Conservation (phyloP, 495 filamentous ascomycete species). For the Durotheca rogersii region DNA sequence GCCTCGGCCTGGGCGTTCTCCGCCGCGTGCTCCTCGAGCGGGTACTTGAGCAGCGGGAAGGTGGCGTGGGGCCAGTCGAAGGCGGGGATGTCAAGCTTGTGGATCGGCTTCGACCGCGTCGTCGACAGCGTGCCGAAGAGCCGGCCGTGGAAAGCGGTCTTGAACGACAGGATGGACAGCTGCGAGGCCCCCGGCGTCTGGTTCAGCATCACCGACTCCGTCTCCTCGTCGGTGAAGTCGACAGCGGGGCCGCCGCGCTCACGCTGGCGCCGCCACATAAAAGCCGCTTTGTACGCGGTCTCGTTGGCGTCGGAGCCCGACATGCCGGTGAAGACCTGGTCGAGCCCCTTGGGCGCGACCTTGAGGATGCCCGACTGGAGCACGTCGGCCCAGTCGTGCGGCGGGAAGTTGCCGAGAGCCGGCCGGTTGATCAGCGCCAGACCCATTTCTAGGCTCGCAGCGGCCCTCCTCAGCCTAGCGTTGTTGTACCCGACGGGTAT, state of each 20-base stretch:
- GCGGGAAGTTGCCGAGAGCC: slow-evolving; percentile 94
- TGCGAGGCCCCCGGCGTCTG: slow-evolving; percentile 77
- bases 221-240: slow-evolving; percentile 83
- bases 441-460: slow-evolving; percentile 75
- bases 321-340: slow-evolving; percentile 97
- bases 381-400: slow-evolving; percentile 81
- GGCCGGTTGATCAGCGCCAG: slow-evolving; percentile 88
- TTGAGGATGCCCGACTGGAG: slow-evolving; percentile 84
- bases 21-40: slow-evolving; percentile 75
- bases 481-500: slow-evolving; percentile 99
- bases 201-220: slow-evolving; percentile 80
- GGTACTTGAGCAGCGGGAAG: slow-evolving; percentile 89
- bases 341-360: slow-evolving; percentile 84
- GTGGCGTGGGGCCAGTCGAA: slow-evolving; percentile 98
- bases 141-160: slow-evolving; percentile 90
- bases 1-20: slow-evolving; percentile 84
- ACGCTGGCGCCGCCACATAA: slow-evolving; percentile 92
- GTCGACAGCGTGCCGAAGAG: slow-evolving; percentile 91
- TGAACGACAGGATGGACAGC: slow-evolving; percentile 92
- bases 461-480: slow-evolving; percentile 69
- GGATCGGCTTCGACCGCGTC: slow-evolving; percentile 93
- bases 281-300: slow-evolving; percentile 98
- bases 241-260: slow-evolving; percentile 80
- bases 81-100: slow-evolving; percentile 97
- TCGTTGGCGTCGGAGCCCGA: slow-evolving; percentile 97